Evolutionary conservation across 768 basidiomycete genomes (phyloP).

Genomic region (Calvatia gigantea): DNA sequence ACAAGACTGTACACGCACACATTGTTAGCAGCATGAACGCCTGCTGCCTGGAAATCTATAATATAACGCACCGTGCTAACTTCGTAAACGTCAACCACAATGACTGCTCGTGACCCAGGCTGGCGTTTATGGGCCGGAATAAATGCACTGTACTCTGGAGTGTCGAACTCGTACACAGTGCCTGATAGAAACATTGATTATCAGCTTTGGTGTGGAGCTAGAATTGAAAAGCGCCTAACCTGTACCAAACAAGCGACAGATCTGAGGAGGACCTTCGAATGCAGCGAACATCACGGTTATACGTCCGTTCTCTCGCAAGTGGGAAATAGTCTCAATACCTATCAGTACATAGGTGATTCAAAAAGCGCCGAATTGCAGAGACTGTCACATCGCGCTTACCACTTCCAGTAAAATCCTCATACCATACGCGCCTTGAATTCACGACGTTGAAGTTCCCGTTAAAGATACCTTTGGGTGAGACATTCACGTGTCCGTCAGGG

Average conservation of each 20-base stretch:
- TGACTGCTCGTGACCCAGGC: slow-evolving; percentile 52
- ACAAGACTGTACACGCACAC: slow-evolving; percentile 42
- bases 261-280: slow-evolving; percentile 56
- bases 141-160: slow-evolving; percentile 46
- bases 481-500: slow-evolving; percentile 57
- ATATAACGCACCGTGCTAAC: slow-evolving; percentile 38
- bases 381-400: slow-evolving; percentile 33
- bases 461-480: slow-evolving; percentile 54
- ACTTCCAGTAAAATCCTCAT: slow-evolving; percentile 65
- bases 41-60: not conserved
- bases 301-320: slow-evolving; percentile 59
- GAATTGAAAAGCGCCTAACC: slow-evolving; percentile 27
- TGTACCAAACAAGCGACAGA: slow-evolving; percentile 56
- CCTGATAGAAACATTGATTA: slow-evolving; percentile 28
- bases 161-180: slow-evolving; percentile 53
- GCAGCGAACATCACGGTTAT: slow-evolving; percentile 61
- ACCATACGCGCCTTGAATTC: slow-evolving; percentile 51
- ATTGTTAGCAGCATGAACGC: not conserved
- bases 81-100: slow-evolving; percentile 53
- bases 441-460: slow-evolving; percentile 50
- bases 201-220: too few relatives aligned
- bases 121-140: slow-evolving; percentile 42
- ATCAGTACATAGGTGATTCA: not conserved
- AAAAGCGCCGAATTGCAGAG: not conserved
- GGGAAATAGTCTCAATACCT: slow-evolving; percentile 59